Conservation (phyloP, 306 rosid species). For the Bauhinia variegata region DNA sequence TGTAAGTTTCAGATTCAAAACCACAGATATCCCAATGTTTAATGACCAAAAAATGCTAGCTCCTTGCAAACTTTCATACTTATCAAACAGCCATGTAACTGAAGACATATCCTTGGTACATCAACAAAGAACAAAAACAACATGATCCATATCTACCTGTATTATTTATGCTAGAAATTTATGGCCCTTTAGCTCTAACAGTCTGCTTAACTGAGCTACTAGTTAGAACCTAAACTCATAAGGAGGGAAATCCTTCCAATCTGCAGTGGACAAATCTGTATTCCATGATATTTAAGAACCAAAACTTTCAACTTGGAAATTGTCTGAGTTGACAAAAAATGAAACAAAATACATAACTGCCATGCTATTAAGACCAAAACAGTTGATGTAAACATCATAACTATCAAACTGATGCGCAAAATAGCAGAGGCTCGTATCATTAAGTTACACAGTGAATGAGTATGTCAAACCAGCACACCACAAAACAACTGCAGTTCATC, state of each 20-base stretch:
- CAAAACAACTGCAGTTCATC: slow-evolving; percentile 6
- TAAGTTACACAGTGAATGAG: slow-evolving; percentile 2
- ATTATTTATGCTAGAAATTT: slow-evolving; percentile 10
- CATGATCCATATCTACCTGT: background rate
- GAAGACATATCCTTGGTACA: background rate
- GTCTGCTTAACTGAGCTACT: too few species aligned
- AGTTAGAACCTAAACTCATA: too few species aligned
- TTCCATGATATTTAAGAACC: too few species aligned
- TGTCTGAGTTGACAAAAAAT: slow-evolving; percentile 9
- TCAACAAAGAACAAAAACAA: slow-evolving; percentile 22
- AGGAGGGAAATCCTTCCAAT: too few species aligned
- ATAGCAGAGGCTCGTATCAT: slow-evolving; percentile 4
- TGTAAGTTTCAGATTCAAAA: background rate
- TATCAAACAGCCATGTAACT: background rate
- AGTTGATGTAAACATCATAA: background rate
- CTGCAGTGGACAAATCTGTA: too few species aligned
- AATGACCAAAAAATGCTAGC: background rate
- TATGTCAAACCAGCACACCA: too few species aligned
- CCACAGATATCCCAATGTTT: background rate
- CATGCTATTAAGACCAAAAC: background rate
- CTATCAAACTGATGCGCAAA: slow-evolving; percentile 12
- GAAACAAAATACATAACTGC: slow-evolving; percentile 10
- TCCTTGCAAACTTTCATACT: background rate
- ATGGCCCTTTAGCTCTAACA: background rate
- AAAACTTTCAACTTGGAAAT: too few species aligned